These are phyloP conservation scores for Heritiera fomes DNA, from an alignment of 345 rosid genomes.

Conservation along the genomic window DNA sequence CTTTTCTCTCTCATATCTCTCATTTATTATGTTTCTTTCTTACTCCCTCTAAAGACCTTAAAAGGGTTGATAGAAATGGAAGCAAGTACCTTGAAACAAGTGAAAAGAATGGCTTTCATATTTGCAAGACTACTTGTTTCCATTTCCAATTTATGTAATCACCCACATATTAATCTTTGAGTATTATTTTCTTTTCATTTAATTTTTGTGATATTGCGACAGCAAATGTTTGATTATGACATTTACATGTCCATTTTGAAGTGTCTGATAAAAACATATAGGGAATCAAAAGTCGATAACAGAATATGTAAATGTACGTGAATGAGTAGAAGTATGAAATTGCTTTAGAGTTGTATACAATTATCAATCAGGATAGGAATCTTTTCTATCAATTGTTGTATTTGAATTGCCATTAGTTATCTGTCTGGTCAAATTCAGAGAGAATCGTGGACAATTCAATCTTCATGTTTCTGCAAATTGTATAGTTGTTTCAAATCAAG, in stretches of 20 bases:
- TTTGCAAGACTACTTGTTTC: background rate
- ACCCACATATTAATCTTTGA: background rate
- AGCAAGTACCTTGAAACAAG: constrained; percentile 34
- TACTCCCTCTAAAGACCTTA: background rate
- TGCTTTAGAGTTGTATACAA: too few relatives aligned
- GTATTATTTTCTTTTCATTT: background rate
- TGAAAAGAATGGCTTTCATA: constrained; percentile 19
- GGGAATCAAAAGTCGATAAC: too few relatives aligned
- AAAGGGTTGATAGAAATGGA: constrained; percentile 26
- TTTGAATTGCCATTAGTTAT: background rate
- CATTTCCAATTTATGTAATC: background rate
- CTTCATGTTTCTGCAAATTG: background rate
- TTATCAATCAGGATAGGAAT: background rate
- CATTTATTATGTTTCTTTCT: background rate
- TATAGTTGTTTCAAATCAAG: background rate
- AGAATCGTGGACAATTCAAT: background rate
- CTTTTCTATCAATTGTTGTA: background rate
- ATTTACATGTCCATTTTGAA: background rate
- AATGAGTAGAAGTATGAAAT: too few relatives aligned
- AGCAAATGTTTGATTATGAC: too few relatives aligned
- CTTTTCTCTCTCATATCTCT: background rate
- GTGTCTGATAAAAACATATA: background rate
- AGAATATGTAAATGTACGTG: too few relatives aligned
- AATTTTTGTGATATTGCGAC: background rate
- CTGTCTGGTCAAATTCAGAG: background rate